A percentile compares a stretch with the other conserved stretches of the same genome.
These are phyloP conservation scores for Globisporangium spinosum DNA, from an alignment of 352 stramenopile genomes.

Conservation along the genomic window DNA sequence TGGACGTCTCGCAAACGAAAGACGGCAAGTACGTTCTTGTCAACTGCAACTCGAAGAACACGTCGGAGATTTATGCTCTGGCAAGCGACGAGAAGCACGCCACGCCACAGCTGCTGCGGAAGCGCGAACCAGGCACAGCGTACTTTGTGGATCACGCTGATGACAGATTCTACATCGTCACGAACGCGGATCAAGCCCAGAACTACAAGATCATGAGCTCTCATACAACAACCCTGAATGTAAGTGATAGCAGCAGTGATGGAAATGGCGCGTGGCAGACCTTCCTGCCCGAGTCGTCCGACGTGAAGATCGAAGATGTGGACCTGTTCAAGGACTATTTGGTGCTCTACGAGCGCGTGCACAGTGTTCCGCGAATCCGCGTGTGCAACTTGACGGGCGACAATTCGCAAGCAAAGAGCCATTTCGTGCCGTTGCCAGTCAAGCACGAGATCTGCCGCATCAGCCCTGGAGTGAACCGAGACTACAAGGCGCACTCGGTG, in stretches of 20 bases:
- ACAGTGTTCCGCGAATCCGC: constrained; percentile 70
- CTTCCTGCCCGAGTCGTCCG: constrained; percentile 44
- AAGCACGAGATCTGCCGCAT: constrained; percentile 57
- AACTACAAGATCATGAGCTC: constrained; percentile 75
- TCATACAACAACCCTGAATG: constrained; percentile 8
- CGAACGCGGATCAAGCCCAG: constrained; percentile 58
- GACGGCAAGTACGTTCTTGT: constrained; percentile 77
- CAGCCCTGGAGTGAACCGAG: constrained; percentile 78
- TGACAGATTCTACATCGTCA: constrained; percentile 76
- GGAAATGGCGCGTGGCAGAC: constrained; percentile 30
- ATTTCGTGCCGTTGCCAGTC: constrained; percentile 57
- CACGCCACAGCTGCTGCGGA: constrained; percentile 40
- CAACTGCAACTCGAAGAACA: constrained; percentile 87
- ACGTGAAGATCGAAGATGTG: constrained; percentile 88
- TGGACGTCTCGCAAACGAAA: constrained; percentile 85
- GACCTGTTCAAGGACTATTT: constrained; percentile 80
- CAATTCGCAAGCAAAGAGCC: constrained; percentile 10
- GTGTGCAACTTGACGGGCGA: constrained; percentile 31
- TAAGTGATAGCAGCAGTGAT: constrained; percentile 6
- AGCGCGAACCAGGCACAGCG: constrained; percentile 48
- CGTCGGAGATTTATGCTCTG: constrained; percentile 78
- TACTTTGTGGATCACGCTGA: constrained; percentile 85
- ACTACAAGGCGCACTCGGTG: constrained; percentile 51
- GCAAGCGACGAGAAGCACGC: constrained; percentile 24
- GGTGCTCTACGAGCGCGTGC: constrained; percentile 77